Evolutionary conservation across 2,329 filamentous ascomycete genomes (phyloP).

Genomic region (Didymosphaeria variabile): DNA sequence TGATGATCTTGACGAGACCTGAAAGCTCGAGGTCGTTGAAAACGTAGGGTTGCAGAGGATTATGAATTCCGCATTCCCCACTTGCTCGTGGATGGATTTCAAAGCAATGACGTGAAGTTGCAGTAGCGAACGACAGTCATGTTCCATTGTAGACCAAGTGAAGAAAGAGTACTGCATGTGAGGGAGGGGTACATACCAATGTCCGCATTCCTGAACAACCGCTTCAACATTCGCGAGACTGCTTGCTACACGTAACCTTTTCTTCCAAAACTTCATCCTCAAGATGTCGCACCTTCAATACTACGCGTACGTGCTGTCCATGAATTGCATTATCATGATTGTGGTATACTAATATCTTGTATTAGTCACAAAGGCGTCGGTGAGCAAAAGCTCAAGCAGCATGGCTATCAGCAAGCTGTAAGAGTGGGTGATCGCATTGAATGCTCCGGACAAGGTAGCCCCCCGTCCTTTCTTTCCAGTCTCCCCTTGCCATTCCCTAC

Average conservation of each 20-base stretch:
- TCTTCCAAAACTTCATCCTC: too few species aligned
- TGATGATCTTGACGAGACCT: not conserved
- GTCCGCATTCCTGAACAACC: not conserved
- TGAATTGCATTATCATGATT: too few species aligned
- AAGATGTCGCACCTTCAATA: slow-evolving; percentile 1
- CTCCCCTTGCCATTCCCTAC: not conserved
- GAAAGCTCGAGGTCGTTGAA: not conserved
- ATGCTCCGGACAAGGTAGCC: slow-evolving; percentile 48
- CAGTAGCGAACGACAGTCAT: not conserved
- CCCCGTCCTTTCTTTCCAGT: not conserved
- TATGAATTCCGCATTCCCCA: not conserved
- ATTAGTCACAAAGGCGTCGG: slow-evolving; percentile 1
- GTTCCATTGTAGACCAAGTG: not conserved
- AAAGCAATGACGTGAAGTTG: slow-evolving; percentile 3
- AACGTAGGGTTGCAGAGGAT: not conserved
- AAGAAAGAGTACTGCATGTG: not conserved
- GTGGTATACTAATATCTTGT: too few species aligned
- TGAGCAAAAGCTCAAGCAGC: slow-evolving; percentile 37
- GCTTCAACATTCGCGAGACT: not conserved
- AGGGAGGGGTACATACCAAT: not conserved
- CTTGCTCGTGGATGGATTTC: not conserved
- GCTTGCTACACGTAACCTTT: not conserved
- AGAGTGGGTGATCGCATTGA: slow-evolving; percentile 47
- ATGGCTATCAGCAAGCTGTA: slow-evolving; percentile 48
- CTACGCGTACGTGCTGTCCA: not conserved